Evolutionary conservation across 1,284 basidiomycete species (phyloP), one percentile per base, ranked within the genome.

Genomic region (Tylopilus sp.): DNA sequence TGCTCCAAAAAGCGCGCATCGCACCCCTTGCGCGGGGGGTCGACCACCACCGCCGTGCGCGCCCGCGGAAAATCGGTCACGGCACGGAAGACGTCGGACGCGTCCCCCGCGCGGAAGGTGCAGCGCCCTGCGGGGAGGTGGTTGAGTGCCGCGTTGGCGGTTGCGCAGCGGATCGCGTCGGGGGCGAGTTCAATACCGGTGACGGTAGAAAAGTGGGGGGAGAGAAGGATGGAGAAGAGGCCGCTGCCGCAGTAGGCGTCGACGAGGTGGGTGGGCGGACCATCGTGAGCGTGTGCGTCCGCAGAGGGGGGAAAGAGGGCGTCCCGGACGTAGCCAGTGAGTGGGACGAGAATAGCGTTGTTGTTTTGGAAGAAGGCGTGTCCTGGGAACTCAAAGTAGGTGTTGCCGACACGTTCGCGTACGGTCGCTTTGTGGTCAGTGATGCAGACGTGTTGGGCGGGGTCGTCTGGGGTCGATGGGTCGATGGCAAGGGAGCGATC

Each of bases 281-380:
- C 21, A 6, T 23, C 21, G 21, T 23, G 21, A 47, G 12, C 1
- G 33, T 58, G 55, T 10, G 41, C 34, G 47, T 42, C 38, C 19
- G 49, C 21, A 6, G 21, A 30, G 7, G 64, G 53, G 9, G 71
- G 74, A 62, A 88, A 83, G 59, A 93, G 84, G 40, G 86, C 82
- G 35, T 85, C 76, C 47, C 80, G 79, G 48, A 97, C 90, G 69
- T 95, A 93, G 51, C 80, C 69, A 8, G 92, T 88, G 42, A 99
- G 78, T 0, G 89, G 83, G 8, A 85, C 75, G 15, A 99, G 82
- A 46, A 97, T 91, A 16, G 88, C 85, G 65, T 96, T 96, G 76
- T 99, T 99, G 76, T 98, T 98, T 67, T 99, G 96, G 78, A 98
- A 98, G 75, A 98, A 98, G 5, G 87, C 86, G 36, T 87, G 85